These are phyloP conservation scores for Trypanosoma mega DNA, from an alignment of 208 protist genomes.

Conservation along the genomic window DNA sequence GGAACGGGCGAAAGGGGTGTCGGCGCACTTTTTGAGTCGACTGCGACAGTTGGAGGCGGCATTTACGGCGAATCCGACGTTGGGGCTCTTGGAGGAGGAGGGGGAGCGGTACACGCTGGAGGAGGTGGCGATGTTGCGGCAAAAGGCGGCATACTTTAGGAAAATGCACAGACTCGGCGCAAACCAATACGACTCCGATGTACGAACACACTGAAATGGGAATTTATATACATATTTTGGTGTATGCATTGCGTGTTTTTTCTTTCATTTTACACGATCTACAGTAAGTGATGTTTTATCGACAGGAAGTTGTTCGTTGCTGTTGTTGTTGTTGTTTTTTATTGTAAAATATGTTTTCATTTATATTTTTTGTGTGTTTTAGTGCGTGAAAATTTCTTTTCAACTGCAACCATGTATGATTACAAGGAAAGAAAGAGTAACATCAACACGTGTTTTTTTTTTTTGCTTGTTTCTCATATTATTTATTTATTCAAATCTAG, in stretches of 20 bases:
- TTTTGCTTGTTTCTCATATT: too few relatives aligned
- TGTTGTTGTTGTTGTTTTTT: conserved; percentile 12
- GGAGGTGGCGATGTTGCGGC: conserved; percentile 77
- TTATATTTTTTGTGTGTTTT: too few relatives aligned
- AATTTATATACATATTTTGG: not conserved
- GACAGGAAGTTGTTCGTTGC: not conserved
- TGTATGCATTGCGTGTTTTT: not conserved
- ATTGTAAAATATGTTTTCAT: conserved; percentile 13
- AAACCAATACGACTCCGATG: conserved; percentile 75
- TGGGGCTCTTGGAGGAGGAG: conserved; percentile 45
- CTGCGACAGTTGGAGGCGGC: conserved; percentile 51
- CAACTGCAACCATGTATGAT: too few relatives aligned
- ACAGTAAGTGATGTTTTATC: not conserved
- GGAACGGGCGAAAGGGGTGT: conserved; percentile 41
- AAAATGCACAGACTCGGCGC: conserved; percentile 71
- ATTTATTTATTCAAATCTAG: too few relatives aligned
- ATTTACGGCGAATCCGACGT: conserved; percentile 54
- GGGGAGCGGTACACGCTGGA: conserved; percentile 53
- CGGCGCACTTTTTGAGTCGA: conserved; percentile 49
- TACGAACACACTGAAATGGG: conserved; percentile 57
- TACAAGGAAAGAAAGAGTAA: too few relatives aligned
- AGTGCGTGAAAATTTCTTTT: too few relatives aligned
- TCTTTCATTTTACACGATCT: not conserved
- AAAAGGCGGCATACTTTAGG: conserved; percentile 82
- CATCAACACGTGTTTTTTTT: too few relatives aligned